A percentile compares a stretch with the other conserved stretches of the same genome.
phyloP scores from a whole-genome alignment of 2,329 filamentous ascomycete species.

The Pseudocercospora pini-densiflorae region DNA sequence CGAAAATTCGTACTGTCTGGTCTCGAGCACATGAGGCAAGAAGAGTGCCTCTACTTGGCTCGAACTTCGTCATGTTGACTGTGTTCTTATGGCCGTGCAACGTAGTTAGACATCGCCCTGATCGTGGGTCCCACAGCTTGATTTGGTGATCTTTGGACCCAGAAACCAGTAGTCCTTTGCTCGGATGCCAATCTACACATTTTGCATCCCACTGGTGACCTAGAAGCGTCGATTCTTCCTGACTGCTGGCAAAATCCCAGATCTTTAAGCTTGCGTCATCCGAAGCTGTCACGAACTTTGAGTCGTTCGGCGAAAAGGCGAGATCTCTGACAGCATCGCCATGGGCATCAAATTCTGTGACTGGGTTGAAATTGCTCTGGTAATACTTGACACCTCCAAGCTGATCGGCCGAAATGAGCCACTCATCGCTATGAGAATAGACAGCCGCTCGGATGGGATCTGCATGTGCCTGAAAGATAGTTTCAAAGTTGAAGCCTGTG shows the following conservation, averaged over 20 bases:
- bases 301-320: constrained; percentile 90
- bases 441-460: constrained; percentile 78
- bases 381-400: constrained; percentile 97
- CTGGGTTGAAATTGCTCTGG: constrained; percentile 99
- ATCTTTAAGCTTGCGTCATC: constrained; percentile 95
- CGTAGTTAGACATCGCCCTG: constrained; percentile 85
- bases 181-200: constrained; percentile 95
- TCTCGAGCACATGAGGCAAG: constrained; percentile 93
- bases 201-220: constrained; percentile 99
- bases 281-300: constrained; percentile 94
- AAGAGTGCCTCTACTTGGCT: constrained; percentile 79
- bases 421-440: constrained; percentile 96
- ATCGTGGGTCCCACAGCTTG: constrained; percentile 98
- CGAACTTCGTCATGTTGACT: constrained; percentile 90
- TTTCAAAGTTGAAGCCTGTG: constrained; percentile 99
- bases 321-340: constrained; percentile 87
- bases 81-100: constrained; percentile 97
- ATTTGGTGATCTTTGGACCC: constrained; percentile 97
- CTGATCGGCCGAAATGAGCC: constrained; percentile 94
- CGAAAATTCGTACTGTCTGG: constrained; percentile 90
- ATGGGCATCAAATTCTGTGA: constrained; percentile 91
- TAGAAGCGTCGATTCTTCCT: constrained; percentile 79
- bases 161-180: constrained; percentile 90
- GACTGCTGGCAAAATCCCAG: constrained; percentile 89
- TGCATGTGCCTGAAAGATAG: constrained; percentile 97